These are phyloP conservation scores for Sicyos baderoa DNA, from an alignment of 306 rosid genomes.

Conservation along the genomic window DNA sequence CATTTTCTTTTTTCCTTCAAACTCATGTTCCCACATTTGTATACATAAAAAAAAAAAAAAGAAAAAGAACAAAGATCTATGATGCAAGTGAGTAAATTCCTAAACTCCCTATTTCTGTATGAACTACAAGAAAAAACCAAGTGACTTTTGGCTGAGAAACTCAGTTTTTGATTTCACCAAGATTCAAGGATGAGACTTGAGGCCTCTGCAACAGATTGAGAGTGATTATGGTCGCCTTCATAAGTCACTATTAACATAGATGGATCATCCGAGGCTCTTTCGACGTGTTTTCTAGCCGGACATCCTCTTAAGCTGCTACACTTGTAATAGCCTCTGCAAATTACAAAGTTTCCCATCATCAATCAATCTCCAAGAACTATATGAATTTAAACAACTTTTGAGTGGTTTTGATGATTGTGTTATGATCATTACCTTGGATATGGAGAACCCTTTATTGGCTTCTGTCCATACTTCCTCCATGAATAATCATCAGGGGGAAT, in stretches of 20 bases:
- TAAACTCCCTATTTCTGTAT: background rate
- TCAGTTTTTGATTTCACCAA: conserved; percentile 26
- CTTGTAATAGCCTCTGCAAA: conserved; percentile 78
- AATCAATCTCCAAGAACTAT: background rate
- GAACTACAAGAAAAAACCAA: background rate
- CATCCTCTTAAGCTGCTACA: conserved; percentile 94
- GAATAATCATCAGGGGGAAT: conserved; percentile 88
- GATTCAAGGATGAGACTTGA: conserved; percentile 76
- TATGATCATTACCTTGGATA: conserved; percentile 51
- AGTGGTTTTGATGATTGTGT: background rate
- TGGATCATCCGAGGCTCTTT: conserved; percentile 81
- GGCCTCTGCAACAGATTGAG: conserved; percentile 61
- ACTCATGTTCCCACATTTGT: background rate
- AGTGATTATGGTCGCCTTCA: conserved; percentile 87
- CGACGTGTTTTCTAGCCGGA: conserved; percentile 94
- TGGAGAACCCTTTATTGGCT: conserved; percentile 84
- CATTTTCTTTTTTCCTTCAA: background rate
- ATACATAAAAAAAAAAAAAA: conserved; percentile 2
- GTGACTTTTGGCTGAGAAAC: background rate
- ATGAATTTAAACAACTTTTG: background rate
- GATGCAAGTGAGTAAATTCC: background rate
- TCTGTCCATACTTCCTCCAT: conserved; percentile 85
- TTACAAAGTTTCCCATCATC: background rate
- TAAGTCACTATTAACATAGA: conserved; percentile 76
- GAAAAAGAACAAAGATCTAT: conserved; percentile 5